Conservation (phyloP, 768 basidiomycete species). For the Amanita pallidorosea region DNA sequence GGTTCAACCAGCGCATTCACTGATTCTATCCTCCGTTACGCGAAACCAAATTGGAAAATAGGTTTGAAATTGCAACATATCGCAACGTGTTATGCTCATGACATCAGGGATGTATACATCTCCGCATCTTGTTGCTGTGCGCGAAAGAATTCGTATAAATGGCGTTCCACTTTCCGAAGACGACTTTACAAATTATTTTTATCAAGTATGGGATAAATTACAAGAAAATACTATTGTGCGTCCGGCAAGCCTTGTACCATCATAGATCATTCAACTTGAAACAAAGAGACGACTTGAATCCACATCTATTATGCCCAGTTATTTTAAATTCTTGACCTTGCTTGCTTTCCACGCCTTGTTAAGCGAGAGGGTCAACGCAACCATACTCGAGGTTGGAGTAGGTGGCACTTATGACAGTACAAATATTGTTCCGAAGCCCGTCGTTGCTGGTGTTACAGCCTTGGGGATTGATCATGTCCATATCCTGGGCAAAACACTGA, state of each 20-base stretch:
- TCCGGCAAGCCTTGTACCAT: neutral
- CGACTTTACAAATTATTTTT: slow-evolving; percentile 85
- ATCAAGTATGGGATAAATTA: slow-evolving; percentile 89
- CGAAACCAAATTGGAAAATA: slow-evolving; percentile 68
- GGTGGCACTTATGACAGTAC: slow-evolving; percentile 94
- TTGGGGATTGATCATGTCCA: slow-evolving; percentile 88
- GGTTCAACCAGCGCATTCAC: slow-evolving; percentile 94
- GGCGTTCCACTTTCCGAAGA: slow-evolving; percentile 84
- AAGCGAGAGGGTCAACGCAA: slow-evolving; percentile 74
- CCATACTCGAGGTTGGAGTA: slow-evolving; percentile 92
- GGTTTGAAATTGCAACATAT: slow-evolving; percentile 32
- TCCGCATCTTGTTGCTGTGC: slow-evolving; percentile 90
- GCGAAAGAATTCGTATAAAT: slow-evolving; percentile 92
- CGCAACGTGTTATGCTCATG: neutral
- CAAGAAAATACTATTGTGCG: slow-evolving; percentile 49
- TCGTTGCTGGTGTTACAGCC: slow-evolving; percentile 85
- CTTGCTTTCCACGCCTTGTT: slow-evolving; percentile 88
- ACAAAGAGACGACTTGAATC: slow-evolving; percentile 34
- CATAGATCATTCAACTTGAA: neutral
- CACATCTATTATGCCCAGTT: slow-evolving; percentile 72
- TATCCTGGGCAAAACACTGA: slow-evolving; percentile 79
- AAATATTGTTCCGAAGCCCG: slow-evolving; percentile 84
- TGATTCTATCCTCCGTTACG: slow-evolving; percentile 72
- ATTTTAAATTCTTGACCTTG: slow-evolving; percentile 90
- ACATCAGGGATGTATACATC: slow-evolving; percentile 84